These are phyloP conservation scores for Nicotiana undulata DNA, from an alignment of 257 asterid genomes.

Conservation along the genomic window DNA sequence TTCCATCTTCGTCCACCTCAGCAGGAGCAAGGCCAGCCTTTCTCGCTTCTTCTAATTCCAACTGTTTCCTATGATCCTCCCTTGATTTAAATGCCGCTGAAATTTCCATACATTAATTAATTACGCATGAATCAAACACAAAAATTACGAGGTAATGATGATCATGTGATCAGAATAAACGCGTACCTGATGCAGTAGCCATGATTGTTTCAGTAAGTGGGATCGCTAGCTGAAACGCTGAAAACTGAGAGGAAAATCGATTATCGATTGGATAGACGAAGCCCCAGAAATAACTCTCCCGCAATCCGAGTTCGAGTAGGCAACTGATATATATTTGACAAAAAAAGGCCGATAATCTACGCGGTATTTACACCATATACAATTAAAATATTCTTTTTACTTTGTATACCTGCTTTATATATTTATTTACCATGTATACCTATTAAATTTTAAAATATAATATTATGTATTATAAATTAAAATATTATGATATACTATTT, in stretches of 20 bases:
- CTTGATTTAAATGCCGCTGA: slow-evolving; percentile 81
- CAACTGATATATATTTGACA: not conserved
- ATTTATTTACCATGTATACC: too few relatives aligned
- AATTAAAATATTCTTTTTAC: too few relatives aligned
- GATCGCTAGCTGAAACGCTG: not conserved
- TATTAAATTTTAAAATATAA: too few relatives aligned
- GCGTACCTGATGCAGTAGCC: slow-evolving; percentile 79
- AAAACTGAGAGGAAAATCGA: not conserved
- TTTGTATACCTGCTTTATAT: too few relatives aligned
- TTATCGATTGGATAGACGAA: not conserved
- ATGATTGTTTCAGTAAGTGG: slow-evolving; percentile 18
- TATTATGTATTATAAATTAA: too few relatives aligned
- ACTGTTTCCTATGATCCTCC: slow-evolving; percentile 88
- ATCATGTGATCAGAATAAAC: not conserved
- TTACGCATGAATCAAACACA: not conserved
- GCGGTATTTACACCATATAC: too few relatives aligned
- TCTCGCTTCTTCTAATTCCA: slow-evolving; percentile 87
- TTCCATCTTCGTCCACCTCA: slow-evolving; percentile 90
- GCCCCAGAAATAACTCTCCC: not conserved
- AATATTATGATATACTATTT: too few relatives aligned
- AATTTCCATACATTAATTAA: not conserved
- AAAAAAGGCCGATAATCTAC: too few relatives aligned
- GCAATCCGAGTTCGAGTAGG: not conserved
- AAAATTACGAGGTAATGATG: not conserved
- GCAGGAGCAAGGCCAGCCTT: slow-evolving; percentile 97